Percentiles rank a stretch among this genome's conserved stretches.
These are phyloP conservation scores for Botrytis cinerea DNA, from an alignment of 2,329 filamentous ascomycete genomes.

Conservation along the genomic window DNA sequence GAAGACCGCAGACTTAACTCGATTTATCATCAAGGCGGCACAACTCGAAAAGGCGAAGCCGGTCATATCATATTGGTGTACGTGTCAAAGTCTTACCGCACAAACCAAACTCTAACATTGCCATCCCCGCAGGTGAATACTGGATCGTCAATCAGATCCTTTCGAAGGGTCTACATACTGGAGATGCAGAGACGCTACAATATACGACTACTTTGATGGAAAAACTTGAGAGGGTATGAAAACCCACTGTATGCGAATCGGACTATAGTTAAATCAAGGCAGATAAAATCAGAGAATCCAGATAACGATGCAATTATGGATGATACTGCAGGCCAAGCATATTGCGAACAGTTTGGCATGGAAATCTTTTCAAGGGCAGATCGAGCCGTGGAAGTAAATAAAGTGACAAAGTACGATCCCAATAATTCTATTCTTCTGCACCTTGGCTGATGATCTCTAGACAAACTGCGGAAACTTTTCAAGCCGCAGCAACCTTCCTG, in stretches of 20 bases:
- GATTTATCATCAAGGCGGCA: slow-evolving; percentile 78
- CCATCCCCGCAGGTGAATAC: slow-evolving; percentile 70
- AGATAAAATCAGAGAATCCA: slow-evolving; percentile 72
- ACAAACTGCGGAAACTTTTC: slow-evolving; percentile 91
- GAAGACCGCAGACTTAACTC: slow-evolving; percentile 77
- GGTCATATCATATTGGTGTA: slow-evolving; percentile 94
- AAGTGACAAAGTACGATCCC: slow-evolving; percentile 75
- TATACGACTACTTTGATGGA: slow-evolving; percentile 89
- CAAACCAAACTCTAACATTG: slow-evolving; percentile 28
- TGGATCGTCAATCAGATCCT: slow-evolving; percentile 94
- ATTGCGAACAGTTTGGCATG: slow-evolving; percentile 90
- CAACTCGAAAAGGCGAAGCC: slow-evolving; percentile 86
- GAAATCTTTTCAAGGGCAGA: slow-evolving; percentile 87
- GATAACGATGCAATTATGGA: slow-evolving; percentile 83
- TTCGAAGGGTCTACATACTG: slow-evolving; percentile 72
- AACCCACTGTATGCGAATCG: background rate
- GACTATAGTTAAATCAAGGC: slow-evolving; percentile 23
- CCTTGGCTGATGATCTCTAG: background rate
- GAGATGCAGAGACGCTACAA: slow-evolving; percentile 73
- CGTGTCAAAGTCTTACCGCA: slow-evolving; percentile 42
- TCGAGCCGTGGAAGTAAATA: slow-evolving; percentile 77
- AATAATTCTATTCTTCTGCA: background rate
- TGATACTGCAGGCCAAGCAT: slow-evolving; percentile 83
- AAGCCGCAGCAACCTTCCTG: slow-evolving; percentile 89
- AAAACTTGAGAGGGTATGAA: slow-evolving; percentile 73